Base-by-base conservation (phyloP, 2,329 filamentous ascomycete genomes). In the Apiospora hydei region DNA sequence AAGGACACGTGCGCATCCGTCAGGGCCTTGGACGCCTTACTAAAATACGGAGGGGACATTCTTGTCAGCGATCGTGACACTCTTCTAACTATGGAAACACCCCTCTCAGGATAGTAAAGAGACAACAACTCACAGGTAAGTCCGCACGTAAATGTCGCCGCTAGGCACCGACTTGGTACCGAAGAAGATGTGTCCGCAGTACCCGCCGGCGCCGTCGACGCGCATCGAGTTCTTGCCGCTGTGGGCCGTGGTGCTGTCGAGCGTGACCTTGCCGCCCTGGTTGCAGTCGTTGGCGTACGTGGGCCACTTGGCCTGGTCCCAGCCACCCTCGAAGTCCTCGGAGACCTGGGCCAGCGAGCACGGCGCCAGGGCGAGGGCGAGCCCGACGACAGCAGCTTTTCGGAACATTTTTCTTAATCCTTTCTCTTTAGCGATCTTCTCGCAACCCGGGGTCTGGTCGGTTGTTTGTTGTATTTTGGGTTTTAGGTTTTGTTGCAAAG, bases 111-210 rank as follows among this genome's bases (percentile, higher is more conserved):
- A 21, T 11, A 13, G 21, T 21, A 49, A 4, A 24, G 47, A 24
- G 24, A 38, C 72, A 61, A 84, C 88, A 61, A 84, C 88, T 84
- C 82, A 90, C 88, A 91, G 72, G 75, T 81, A 90, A 24, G 84
- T 82, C 74, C 88, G 78, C 34, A 90, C 88, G 71, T 90, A 90
- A 70, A 91, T 81, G 77, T 90, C 86, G 2, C 89, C 88, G 69
- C 78, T 84, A 0, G 89, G 89, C 3, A 91, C 81, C 66, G 85
- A 84, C 1, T 82, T 88, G 1, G 89, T 90, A 72, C 89, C 89
- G 72, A 91, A 87, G 81, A 91, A 91, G 66, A 89, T 87, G 77
- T 91, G 89, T 34, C 87, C 87, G 71, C 87, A 89, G 79, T 85
- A 89, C 5, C 87, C 87, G 57, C 86, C 86, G 0, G 85, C 85